Percentiles rank a stretch among this genome's conserved stretches.
These are phyloP conservation scores for Pelagomonas calceolata DNA, from an alignment of 108 stramenopile genomes.

Conservation along the genomic window DNA sequence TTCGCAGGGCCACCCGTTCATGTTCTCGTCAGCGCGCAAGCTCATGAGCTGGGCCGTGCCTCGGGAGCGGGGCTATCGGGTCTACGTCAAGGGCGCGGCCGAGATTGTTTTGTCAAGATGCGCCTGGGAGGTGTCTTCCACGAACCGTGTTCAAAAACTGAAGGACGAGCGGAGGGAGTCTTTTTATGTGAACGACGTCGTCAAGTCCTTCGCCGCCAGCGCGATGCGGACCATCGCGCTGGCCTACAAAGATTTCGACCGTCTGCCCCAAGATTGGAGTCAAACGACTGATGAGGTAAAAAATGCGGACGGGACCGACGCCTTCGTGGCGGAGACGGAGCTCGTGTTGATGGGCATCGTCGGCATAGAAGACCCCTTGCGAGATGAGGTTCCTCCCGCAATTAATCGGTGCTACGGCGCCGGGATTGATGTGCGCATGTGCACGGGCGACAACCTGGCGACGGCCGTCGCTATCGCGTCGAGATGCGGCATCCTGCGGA, in stretches of 20 bases:
- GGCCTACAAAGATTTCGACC: constrained; percentile 63
- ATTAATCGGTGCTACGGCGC: constrained; percentile 68
- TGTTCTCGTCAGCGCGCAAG: constrained; percentile 77
- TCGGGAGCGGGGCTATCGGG: constrained; percentile 47
- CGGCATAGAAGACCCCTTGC: constrained; percentile 93
- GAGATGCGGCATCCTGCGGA: constrained; percentile 64
- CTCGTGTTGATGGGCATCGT: constrained; percentile 65
- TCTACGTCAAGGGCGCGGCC: constrained; percentile 74
- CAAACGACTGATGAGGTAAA: constrained; percentile 30
- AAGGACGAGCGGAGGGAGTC: constrained; percentile 20
- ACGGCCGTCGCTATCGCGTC: constrained; percentile 90
- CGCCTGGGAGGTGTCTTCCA: constrained; percentile 17
- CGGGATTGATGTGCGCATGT: constrained; percentile 93
- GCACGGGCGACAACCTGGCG: constrained; percentile 86
- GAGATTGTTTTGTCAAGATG: constrained; percentile 61
- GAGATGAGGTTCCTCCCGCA: constrained; percentile 75
- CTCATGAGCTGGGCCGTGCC: constrained; percentile 82
- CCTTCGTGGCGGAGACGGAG: constrained; percentile 51
- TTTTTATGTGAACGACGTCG: constrained; percentile 19
- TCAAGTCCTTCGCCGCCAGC: constrained; percentile 53
- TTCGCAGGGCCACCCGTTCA: constrained; percentile 53
- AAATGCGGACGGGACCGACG: constrained; percentile 60
- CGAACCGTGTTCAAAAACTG: constrained; percentile 25
- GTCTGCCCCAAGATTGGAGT: constrained; percentile 44
- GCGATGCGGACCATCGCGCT: constrained; percentile 70